phyloP scores from a whole-genome alignment of 163 green algal species.

The Trebouxiophyceae sp. region DNA sequence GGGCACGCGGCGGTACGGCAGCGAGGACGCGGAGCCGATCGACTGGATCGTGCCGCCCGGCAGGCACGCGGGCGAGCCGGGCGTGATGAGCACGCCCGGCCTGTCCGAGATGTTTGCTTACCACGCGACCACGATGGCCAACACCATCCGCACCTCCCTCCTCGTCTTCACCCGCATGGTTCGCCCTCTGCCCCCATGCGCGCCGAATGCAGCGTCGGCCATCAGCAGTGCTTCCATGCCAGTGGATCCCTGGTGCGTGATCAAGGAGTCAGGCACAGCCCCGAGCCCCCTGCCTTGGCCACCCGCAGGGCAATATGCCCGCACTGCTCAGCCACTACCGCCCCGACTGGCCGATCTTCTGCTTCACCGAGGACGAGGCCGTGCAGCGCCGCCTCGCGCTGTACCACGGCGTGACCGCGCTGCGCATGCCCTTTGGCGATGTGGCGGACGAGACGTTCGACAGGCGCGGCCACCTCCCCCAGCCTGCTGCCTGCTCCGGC shows the following conservation, averaged over 20 bases:
- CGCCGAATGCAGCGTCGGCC: too few species aligned
- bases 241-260: too few species aligned
- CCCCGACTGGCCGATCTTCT: constrained; percentile 69
- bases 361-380: constrained; percentile 67
- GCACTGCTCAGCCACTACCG: constrained; percentile 81
- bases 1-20: constrained; percentile 55
- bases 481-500: neutral
- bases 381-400: constrained; percentile 74
- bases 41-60: constrained; percentile 55
- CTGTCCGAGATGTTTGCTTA: constrained; percentile 86
- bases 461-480: constrained; percentile 1
- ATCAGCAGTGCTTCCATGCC: neutral
- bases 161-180: constrained; percentile 76
- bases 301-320: constrained; percentile 69
- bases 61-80: constrained; percentile 2
- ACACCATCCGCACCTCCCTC: constrained; percentile 72
- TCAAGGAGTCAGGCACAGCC: too few species aligned
- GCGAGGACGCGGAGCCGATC: constrained; percentile 57
- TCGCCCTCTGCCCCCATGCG: neutral
- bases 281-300: too few species aligned
- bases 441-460: constrained; percentile 41
- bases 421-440: constrained; percentile 45
- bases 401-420: constrained; percentile 64
- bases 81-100: constrained; percentile 11
- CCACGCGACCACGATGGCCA: constrained; percentile 78